These are phyloP conservation scores for Alternaria arborescens DNA, from an alignment of 2,329 filamentous ascomycete species.

Conservation along the genomic window DNA sequence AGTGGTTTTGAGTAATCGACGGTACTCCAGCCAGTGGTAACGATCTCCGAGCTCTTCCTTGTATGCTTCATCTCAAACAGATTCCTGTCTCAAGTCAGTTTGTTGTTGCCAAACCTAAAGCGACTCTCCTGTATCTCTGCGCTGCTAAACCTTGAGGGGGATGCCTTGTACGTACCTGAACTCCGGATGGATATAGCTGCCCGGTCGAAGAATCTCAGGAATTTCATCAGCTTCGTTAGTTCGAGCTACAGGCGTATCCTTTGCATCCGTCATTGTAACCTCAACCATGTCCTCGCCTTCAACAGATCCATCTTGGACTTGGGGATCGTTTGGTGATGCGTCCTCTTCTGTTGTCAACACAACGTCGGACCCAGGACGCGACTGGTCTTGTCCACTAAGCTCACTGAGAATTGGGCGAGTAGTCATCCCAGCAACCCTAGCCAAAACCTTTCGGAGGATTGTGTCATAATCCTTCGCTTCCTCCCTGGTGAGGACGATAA, in stretches of 20 bases:
- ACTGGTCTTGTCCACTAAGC: conserved; percentile 55
- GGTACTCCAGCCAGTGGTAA: conserved; percentile 75
- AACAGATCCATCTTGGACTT: conserved; percentile 79
- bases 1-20: conserved; percentile 68
- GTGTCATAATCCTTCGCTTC: conserved; percentile 74
- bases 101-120: background rate
- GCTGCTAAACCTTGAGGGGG: background rate
- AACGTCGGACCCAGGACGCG: conserved; percentile 70
- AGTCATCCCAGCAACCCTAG: conserved; percentile 78
- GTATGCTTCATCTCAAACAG: conserved; percentile 82
- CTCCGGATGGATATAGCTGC: conserved; percentile 72
- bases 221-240: conserved; percentile 31
- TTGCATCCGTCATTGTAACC: conserved; percentile 79
- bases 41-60: conserved; percentile 59
- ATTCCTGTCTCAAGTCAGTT: conserved; percentile 19
- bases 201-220: conserved; percentile 60
- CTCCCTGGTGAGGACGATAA: conserved; percentile 77
- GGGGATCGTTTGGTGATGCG: conserved; percentile 73
- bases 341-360: conserved; percentile 70
- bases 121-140: background rate
- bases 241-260: conserved; percentile 41
- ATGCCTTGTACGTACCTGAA: conserved; percentile 23
- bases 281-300: conserved; percentile 92
- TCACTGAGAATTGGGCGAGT: conserved; percentile 71
- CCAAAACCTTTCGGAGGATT: conserved; percentile 82